These are phyloP conservation scores for Sugiyamaella pinicola DNA, from an alignment of 1,139 yeast species.

Conservation along the genomic window DNA sequence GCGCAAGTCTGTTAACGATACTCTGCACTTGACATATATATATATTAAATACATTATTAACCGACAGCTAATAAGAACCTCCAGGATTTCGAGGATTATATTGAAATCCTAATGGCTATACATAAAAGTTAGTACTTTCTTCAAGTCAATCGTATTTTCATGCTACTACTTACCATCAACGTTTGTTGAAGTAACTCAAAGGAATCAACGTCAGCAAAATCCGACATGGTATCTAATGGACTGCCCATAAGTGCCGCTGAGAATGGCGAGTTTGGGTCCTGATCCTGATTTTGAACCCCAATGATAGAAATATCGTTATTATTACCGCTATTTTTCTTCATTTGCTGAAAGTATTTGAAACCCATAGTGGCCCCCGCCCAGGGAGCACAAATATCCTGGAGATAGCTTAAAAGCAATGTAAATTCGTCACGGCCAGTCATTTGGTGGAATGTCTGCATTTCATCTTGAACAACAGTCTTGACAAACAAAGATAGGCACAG, in stretches of 20 bases:
- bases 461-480: slow-evolving; percentile 20
- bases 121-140: slow-evolving; percentile 4
- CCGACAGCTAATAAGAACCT: not conserved
- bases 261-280: slow-evolving; percentile 12
- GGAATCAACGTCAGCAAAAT: slow-evolving; percentile 23
- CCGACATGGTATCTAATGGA: slow-evolving; percentile 15
- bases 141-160: no score
- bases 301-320: not conserved
- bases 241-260: slow-evolving; percentile 11
- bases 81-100: not conserved
- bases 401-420: slow-evolving; percentile 21
- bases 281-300: not conserved
- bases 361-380: slow-evolving; percentile 28
- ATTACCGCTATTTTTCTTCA: slow-evolving; percentile 14
- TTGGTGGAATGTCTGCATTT: slow-evolving; percentile 12
- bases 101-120: slow-evolving; percentile 12
- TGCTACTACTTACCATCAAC: slow-evolving; percentile 20
- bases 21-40: not conserved
- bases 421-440: slow-evolving; percentile 22
- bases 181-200: slow-evolving; percentile 23
- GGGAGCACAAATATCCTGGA: slow-evolving; percentile 23
- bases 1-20: not conserved
- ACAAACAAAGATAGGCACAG: slow-evolving; percentile 23
- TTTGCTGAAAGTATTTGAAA: slow-evolving; percentile 22
- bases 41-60: not conserved